Evolutionary conservation across 805 yeast genomes (phyloP), one percentile per base, ranked within the genome.

Genomic region (Candida schatavii): DNA sequence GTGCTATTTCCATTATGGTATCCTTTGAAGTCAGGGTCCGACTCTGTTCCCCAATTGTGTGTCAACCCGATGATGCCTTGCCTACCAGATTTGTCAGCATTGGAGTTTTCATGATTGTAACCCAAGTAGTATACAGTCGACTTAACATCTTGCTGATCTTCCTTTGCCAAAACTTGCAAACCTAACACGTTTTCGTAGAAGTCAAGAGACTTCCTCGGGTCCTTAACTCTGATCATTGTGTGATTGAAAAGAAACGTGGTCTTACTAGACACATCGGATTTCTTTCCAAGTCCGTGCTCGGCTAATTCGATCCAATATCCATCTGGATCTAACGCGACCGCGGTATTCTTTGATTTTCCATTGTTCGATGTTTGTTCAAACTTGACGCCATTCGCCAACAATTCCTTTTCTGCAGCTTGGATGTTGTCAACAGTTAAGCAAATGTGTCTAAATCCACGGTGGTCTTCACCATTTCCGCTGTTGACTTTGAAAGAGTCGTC

Each of bases 231-330:
- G 50, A 91, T 77, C 99, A 93, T 91, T 4, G 93, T 69, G 65
- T 91, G 97, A 68, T 91, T 90, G 64, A 91, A 77, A 47, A 75
- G 70, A 57, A 75, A 74, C 14, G 73, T 62, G 5, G 62, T 40
- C 2, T 47, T 39, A 44, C 71, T 69, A 17, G 81, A 64, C 21
- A 50, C 59, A 22, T 54, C 68, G 19, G 68, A 75, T 10, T 50
- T 46, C 54, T 75, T 74, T 46, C 63, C 60, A 29, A 68, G 49
- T 15, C 66, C 72, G 51, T 77, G 82, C 55, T 80, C 81, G 51
- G 91, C 78, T 56, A 91, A 68, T 72, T 91, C 99, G 55, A 91
- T 78, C 99, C 99, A 91, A 69, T 93, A 93, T 54, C 93, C 93
- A 65, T 91, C 91, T 5, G 98, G 97, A 57, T 93, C 99, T 52